A percentile compares a stretch with the other conserved stretches of the same genome.
Conservation (phyloP, 208 protist genomes). For the Trypanosoma avium region DNA sequence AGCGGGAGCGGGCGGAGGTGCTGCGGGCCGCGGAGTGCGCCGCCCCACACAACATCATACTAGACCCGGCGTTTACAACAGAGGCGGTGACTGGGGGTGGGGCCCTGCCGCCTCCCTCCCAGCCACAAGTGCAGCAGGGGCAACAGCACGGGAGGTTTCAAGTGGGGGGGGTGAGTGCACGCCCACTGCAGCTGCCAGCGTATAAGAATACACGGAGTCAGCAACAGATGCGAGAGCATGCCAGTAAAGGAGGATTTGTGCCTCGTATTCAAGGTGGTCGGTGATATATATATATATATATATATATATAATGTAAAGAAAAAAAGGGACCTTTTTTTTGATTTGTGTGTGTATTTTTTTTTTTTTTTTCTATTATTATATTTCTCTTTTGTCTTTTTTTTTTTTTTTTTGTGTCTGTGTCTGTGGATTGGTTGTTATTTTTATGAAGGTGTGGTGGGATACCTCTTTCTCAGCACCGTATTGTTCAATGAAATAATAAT, state of each 20-base stretch:
- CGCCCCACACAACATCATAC: constrained; percentile 67
- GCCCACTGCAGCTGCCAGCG: constrained; percentile 17
- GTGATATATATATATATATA: too few species aligned
- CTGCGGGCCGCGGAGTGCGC: constrained; percentile 38
- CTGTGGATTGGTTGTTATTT: background rate
- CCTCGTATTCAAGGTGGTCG: constrained; percentile 9
- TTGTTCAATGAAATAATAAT: too few species aligned
- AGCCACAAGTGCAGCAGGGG: constrained; percentile 1
- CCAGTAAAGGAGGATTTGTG: background rate
- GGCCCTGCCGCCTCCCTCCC: too few species aligned
- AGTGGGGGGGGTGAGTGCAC: too few species aligned
- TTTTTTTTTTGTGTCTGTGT: background rate
- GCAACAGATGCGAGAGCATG: constrained; percentile 4
- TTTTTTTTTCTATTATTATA: constrained; percentile 22
- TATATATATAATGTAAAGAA: too few species aligned
- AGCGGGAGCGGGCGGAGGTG: constrained; percentile 68
- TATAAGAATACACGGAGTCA: constrained; percentile 19
- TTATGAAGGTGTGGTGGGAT: too few species aligned
- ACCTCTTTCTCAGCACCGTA: too few species aligned
- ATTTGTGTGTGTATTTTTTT: constrained; percentile 15
- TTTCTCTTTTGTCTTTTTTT: background rate
- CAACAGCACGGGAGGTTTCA: too few species aligned
- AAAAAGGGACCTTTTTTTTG: too few species aligned
- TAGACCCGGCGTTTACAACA: constrained; percentile 46
- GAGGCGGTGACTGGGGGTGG: constrained; percentile 27